A percentile compares a stretch with the other conserved stretches of the same genome.
These are phyloP conservation scores for Aspergillus panamensis DNA, from an alignment of 495 filamentous ascomycete species.

Conservation along the genomic window DNA sequence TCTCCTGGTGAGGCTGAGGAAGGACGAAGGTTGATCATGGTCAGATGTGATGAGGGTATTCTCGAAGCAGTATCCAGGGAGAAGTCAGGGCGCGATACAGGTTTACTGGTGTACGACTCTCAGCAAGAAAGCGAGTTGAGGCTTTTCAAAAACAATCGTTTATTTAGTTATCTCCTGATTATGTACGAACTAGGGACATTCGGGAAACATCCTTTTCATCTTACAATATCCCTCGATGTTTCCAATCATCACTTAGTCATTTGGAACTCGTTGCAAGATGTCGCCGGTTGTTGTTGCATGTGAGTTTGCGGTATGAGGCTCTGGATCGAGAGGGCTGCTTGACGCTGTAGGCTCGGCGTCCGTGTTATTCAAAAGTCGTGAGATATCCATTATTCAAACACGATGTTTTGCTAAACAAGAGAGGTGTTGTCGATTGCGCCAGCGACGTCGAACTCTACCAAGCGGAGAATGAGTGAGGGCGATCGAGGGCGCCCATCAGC, in stretches of 20 bases:
- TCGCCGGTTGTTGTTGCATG: no score
- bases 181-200: constrained; percentile 1
- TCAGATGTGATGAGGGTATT: constrained; percentile 25
- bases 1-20: constrained; percentile 26
- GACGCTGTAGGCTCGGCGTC: no score
- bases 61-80: constrained; percentile 21
- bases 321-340: no score
- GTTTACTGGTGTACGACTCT: constrained; percentile 25
- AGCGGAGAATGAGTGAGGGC: no score
- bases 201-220: constrained; percentile 5
- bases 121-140: constrained; percentile 16
- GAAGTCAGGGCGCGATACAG: constrained; percentile 22
- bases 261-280: no score
- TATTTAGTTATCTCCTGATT: constrained; percentile 6
- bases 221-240: not conserved
- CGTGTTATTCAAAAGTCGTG: no score
- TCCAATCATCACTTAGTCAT: constrained; percentile 2
- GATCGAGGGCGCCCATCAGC: no score
- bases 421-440: no score
- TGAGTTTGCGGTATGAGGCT: no score
- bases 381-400: no score
- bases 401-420: no score
- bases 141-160: constrained; percentile 1
- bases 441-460: no score
- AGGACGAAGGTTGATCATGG: constrained; percentile 22